These are phyloP conservation scores for Cryoendolithus antarcticus DNA, from an alignment of 2,329 filamentous ascomycete species.

Conservation along the genomic window DNA sequence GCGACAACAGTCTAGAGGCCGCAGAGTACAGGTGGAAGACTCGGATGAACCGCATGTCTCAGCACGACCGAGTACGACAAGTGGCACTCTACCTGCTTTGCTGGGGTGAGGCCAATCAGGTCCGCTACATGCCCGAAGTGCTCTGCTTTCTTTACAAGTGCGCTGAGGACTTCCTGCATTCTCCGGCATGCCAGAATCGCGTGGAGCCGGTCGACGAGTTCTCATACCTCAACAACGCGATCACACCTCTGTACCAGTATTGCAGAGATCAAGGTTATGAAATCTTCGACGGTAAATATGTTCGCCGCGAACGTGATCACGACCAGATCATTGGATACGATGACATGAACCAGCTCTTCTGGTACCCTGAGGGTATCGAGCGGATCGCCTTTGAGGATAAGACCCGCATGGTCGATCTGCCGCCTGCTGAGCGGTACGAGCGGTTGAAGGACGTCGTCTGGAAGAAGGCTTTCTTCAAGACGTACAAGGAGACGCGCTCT, in stretches of 20 bases:
- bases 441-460: conserved; percentile 90
- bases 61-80: conserved; percentile 89
- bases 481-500: conserved; percentile 91
- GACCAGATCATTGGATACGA: conserved; percentile 91
- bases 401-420: conserved; percentile 81
- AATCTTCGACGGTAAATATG: conserved; percentile 87
- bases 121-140: conserved; percentile 92
- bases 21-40: conserved; percentile 98
- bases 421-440: conserved; percentile 73
- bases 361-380: conserved; percentile 97
- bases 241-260: conserved; percentile 92
- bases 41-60: conserved; percentile 98
- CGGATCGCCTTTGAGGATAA: conserved; percentile 89
- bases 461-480: conserved; percentile 99
- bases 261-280: conserved; percentile 95
- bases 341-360: conserved; percentile 98
- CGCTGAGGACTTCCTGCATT: conserved; percentile 89
- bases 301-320: conserved; percentile 89
- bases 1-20: conserved; percentile 91
- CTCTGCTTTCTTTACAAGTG: conserved; percentile 99
- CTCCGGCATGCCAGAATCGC: conserved; percentile 79
- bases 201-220: conserved; percentile 93
- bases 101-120: conserved; percentile 98
- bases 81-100: conserved; percentile 84
- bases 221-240: conserved; percentile 86